A percentile compares a stretch with the other conserved stretches of the same genome.
These are phyloP conservation scores for Cyathus striatus DNA, from an alignment of 768 basidiomycete species.

Conservation along the genomic window DNA sequence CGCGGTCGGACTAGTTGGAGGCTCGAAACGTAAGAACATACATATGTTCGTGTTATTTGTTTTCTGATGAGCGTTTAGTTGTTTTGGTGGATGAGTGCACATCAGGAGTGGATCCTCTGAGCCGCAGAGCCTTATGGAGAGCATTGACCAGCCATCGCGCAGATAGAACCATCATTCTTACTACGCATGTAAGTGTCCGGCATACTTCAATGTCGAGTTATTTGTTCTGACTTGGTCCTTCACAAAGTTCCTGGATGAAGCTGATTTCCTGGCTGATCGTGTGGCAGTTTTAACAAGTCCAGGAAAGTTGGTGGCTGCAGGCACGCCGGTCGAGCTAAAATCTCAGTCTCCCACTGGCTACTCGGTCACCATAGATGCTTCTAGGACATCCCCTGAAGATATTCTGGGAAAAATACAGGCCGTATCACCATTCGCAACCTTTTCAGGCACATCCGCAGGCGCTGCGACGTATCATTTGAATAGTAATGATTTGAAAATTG, in stretches of 20 bases:
- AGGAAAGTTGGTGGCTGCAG: conserved; percentile 55
- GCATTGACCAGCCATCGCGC: conserved; percentile 63
- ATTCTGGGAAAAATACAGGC: not conserved
- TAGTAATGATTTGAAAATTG: conserved; percentile 39
- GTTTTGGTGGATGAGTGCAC: conserved; percentile 69
- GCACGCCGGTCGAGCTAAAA: conserved; percentile 58
- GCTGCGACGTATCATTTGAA: conserved; percentile 36
- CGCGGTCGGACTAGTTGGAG: conserved; percentile 75
- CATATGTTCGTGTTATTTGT: conserved; percentile 1
- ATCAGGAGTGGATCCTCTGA: conserved; percentile 79
- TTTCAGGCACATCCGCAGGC: not conserved
- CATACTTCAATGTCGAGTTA: not conserved
- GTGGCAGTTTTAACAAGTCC: conserved; percentile 61
- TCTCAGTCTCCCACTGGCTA: conserved; percentile 54
- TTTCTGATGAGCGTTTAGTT: conserved; percentile 23
- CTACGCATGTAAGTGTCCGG: conserved; percentile 58
- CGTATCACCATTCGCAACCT: not conserved
- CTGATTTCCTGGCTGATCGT: conserved; percentile 60
- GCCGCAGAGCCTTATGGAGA: conserved; percentile 73
- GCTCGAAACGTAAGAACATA: conserved; percentile 55
- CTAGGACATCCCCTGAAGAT: not conserved
- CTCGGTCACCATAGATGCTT: conserved; percentile 25
- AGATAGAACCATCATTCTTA: conserved; percentile 67
- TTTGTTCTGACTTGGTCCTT: not conserved
- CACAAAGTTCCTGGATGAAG: conserved; percentile 54